Conservation (phyloP, 1,284 basidiomycete species). For the Trichosporon sp. region DNA sequence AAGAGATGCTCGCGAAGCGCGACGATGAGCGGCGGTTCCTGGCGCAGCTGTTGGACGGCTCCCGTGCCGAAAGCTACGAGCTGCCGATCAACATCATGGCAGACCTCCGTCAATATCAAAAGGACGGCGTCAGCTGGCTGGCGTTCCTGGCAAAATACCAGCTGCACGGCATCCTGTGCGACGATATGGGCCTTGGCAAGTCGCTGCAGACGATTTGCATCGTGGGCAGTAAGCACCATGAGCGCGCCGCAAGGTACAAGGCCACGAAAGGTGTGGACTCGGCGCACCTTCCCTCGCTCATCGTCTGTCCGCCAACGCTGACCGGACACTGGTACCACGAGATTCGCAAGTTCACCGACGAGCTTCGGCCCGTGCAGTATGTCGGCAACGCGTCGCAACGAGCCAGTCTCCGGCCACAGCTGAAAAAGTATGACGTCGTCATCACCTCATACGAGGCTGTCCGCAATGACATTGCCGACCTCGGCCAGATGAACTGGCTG, state of each 20-base stretch:
- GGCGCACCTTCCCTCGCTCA: constrained; percentile 87
- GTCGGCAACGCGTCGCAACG: constrained; percentile 88
- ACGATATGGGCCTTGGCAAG: constrained; percentile 99
- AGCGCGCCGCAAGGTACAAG: constrained; percentile 73
- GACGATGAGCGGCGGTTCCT: constrained; percentile 90
- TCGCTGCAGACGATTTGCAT: constrained; percentile 98
- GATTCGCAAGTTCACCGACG: constrained; percentile 84
- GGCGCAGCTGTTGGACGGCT: constrained; percentile 89
- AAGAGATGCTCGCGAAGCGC: constrained; percentile 82
- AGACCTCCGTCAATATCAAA: constrained; percentile 94
- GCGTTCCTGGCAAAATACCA: constrained; percentile 97
- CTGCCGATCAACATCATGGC: constrained; percentile 90
- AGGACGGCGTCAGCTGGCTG: constrained; percentile 98
- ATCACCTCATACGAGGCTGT: constrained; percentile 98
- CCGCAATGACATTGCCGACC: constrained; percentile 83
- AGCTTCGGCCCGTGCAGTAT: constrained; percentile 80
- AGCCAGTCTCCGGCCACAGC: constrained; percentile 66
- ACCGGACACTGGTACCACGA: constrained; percentile 99
- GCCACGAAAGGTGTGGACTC: constrained; percentile 73
- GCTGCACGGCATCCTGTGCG: constrained; percentile 95
- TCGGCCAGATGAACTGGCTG: constrained; percentile 80
- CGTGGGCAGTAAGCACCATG: constrained; percentile 88
- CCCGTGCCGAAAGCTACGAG: constrained; percentile 87
- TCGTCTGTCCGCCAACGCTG: constrained; percentile 95
- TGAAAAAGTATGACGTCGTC: constrained; percentile 79